Conservation (phyloP, 2,329 filamentous ascomycete genomes). For the Colletotrichum sp. region DNA sequence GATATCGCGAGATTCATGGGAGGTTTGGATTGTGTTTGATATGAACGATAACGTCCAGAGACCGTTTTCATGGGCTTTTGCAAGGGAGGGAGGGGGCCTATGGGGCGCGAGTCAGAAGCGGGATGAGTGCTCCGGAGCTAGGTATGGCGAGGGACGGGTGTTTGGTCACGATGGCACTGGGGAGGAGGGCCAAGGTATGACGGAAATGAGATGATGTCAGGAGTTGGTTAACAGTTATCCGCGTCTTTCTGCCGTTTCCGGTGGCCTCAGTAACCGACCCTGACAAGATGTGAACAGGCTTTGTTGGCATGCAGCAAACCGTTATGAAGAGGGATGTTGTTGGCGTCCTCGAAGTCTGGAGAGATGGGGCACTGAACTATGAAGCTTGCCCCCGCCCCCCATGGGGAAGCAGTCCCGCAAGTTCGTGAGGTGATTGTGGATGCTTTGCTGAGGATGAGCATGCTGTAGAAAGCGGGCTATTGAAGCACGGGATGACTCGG, state of each 20-base stretch:
- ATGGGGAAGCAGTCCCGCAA: constrained; percentile 16
- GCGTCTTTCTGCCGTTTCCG: not conserved
- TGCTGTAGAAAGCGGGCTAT: not conserved
- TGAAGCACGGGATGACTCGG: not conserved
- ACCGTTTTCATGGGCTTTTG: not conserved
- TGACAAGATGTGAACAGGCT: accelerated
- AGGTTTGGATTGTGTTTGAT: not conserved
- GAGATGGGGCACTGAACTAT: not conserved
- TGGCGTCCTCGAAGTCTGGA: not conserved
- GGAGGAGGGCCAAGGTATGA: accelerated
- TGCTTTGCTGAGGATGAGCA: not conserved
- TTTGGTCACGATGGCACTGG: not conserved
- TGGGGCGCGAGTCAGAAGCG: not conserved
- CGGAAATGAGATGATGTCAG: not conserved
- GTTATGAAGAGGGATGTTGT: not conserved
- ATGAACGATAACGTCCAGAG: not conserved
- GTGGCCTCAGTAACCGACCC: accelerated
- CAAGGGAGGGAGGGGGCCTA: not conserved
- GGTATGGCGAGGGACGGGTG: not conserved
- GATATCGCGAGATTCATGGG: accelerated
- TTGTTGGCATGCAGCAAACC: accelerated
- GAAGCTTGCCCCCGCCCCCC: constrained; percentile 1
- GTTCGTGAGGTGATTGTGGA: constrained; percentile 11
- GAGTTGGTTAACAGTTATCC: accelerated
- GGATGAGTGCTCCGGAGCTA: not conserved